Evolutionary conservation across 768 basidiomycete species (phyloP).

Genomic region (Hericium coralloides): DNA sequence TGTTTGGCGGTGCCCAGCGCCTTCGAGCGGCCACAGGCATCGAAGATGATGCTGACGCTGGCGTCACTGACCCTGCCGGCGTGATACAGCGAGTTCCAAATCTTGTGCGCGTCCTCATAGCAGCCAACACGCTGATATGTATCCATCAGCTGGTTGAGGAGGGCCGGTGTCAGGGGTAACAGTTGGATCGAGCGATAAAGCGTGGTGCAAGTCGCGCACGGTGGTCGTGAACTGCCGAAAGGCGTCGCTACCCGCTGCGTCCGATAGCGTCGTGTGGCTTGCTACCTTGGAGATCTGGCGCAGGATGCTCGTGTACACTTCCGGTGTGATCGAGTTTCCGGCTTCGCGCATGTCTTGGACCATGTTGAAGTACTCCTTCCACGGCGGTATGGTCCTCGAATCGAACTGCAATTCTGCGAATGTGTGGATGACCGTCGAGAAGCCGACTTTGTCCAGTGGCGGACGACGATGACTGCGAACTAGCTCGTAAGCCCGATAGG

Average conservation of each 20-base stretch:
- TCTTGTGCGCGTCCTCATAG: slow-evolving; percentile 59
- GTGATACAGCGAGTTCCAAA: slow-evolving; percentile 72
- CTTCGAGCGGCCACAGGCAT: slow-evolving; percentile 65
- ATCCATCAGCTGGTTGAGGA: slow-evolving; percentile 78
- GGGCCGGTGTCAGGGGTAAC: slow-evolving; percentile 49
- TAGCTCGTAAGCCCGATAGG: slow-evolving; percentile 51
- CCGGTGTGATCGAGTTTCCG: slow-evolving; percentile 45
- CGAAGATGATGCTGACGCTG: slow-evolving; percentile 77
- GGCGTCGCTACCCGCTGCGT: slow-evolving; percentile 12
- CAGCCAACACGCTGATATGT: slow-evolving; percentile 76
- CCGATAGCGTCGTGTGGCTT: slow-evolving; percentile 8
- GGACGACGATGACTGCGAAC: slow-evolving; percentile 22
- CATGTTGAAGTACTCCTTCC: slow-evolving; percentile 60
- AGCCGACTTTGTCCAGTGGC: slow-evolving; percentile 48
- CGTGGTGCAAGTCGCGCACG: slow-evolving; percentile 63
- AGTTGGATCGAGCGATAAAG: slow-evolving; percentile 71
- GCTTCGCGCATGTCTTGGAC: slow-evolving; percentile 71
- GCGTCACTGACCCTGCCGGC: slow-evolving; percentile 48
- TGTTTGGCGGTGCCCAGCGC: slow-evolving; percentile 41
- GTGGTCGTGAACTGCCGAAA: slow-evolving; percentile 31
- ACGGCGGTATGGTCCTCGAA: slow-evolving; percentile 20
- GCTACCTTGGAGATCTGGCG: slow-evolving; percentile 43
- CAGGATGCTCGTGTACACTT: slow-evolving; percentile 63
- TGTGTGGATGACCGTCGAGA: slow-evolving; percentile 51
- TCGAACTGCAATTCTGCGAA: slow-evolving; percentile 52